Conservation (phyloP, 306 rosid species). For the Fragaria vesca region DNA sequence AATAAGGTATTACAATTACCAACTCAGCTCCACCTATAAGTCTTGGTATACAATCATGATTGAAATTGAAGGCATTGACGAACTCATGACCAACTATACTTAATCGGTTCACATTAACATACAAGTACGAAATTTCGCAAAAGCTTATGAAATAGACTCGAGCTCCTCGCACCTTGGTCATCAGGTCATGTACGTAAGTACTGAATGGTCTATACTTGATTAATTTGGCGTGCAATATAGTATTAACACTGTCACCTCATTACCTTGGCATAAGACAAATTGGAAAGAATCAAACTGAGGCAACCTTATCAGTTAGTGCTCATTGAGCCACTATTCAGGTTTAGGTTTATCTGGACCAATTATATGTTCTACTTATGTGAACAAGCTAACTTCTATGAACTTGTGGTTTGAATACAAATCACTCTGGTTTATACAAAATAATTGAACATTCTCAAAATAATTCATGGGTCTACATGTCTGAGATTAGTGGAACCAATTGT, state of each 20-base stretch:
- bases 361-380: slow-evolving; percentile 25
- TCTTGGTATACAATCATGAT: neutral
- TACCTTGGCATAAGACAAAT: slow-evolving; percentile 35
- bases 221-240: neutral
- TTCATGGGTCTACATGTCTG: slow-evolving; percentile 50
- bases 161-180: neutral
- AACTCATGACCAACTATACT: neutral
- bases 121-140: neutral
- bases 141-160: neutral
- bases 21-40: neutral
- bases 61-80: neutral
- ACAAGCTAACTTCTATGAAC: slow-evolving; percentile 26
- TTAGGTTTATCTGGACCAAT: slow-evolving; percentile 19
- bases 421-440: neutral
- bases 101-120: neutral
- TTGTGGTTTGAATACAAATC: slow-evolving; percentile 23
- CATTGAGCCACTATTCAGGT: slow-evolving; percentile 8
- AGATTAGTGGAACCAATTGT: slow-evolving; percentile 39
- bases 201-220: neutral
- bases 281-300: slow-evolving; percentile 21
- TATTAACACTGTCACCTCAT: neutral
- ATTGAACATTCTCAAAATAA: neutral
- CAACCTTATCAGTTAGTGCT: slow-evolving; percentile 19
- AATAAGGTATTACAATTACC: neutral
- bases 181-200: neutral